phyloP scores from a whole-genome alignment of 2,329 filamentous ascomycete species.

The Cadophora sp. region DNA sequence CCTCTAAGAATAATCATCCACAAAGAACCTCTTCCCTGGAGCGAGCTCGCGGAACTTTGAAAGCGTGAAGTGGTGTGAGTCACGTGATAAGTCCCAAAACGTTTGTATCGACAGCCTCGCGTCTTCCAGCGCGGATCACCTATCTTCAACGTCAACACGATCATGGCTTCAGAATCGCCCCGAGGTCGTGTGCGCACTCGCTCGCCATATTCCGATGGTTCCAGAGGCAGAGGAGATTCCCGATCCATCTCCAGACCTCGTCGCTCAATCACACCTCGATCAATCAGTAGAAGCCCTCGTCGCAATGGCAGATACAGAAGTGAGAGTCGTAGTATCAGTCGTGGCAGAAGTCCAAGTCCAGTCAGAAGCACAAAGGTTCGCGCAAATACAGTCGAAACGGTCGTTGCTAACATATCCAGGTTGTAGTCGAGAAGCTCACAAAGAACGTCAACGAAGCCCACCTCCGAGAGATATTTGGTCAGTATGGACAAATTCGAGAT shows the following conservation, averaged over 20 bases:
- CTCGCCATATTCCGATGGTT: constrained; percentile 41
- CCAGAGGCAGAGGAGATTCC: constrained; percentile 32
- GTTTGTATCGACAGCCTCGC: background rate
- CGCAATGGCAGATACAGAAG: constrained; percentile 42
- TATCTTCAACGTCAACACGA: constrained; percentile 8
- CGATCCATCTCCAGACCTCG: constrained; percentile 39
- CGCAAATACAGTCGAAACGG: constrained; percentile 14
- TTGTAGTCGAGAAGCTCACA: constrained; percentile 94
- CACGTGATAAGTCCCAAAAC: constrained; percentile 6
- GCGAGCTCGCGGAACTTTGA: too few relatives aligned
- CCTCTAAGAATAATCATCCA: too few relatives aligned
- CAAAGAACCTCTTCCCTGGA: too few relatives aligned
- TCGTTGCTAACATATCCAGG: constrained; percentile 56
- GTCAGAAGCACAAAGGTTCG: constrained; percentile 60
- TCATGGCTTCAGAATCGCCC: constrained; percentile 39
- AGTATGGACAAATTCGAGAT: constrained; percentile 84
- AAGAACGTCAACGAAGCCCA: constrained; percentile 93
- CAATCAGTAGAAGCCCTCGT: constrained; percentile 37
- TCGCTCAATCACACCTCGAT: constrained; percentile 42
- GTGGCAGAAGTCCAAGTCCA: constrained; percentile 45
- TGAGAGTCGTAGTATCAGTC: constrained; percentile 42
- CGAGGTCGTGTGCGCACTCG: constrained; percentile 39
- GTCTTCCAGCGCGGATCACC: background rate
- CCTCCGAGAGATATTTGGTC: constrained; percentile 88
- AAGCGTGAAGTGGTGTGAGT: background rate